phyloP scores from a whole-genome alignment of 2,329 filamentous ascomycete species.

The Dendryphion nanum region DNA sequence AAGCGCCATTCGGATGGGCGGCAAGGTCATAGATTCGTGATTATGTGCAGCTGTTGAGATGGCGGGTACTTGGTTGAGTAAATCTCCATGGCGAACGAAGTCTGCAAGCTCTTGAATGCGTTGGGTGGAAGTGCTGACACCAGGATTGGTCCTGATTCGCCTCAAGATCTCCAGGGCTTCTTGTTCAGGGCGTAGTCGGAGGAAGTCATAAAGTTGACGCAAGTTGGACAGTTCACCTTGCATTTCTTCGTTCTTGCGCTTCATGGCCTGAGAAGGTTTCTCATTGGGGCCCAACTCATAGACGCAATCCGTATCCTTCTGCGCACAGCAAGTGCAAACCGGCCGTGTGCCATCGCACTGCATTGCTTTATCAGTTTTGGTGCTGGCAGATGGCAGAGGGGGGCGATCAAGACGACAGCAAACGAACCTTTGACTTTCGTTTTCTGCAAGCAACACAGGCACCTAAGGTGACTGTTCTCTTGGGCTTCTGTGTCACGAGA shows the following conservation, averaged over 20 bases:
- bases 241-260: slow-evolving; percentile 37
- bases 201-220: slow-evolving; percentile 31
- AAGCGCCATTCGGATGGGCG: slow-evolving; percentile 27
- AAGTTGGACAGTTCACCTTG: slow-evolving; percentile 32
- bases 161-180: slow-evolving; percentile 28
- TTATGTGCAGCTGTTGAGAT: slow-evolving; percentile 3
- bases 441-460: slow-evolving; percentile 35
- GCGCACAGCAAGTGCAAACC: slow-evolving; percentile 29
- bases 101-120: slow-evolving; percentile 28
- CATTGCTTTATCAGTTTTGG: no score
- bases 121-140: slow-evolving; percentile 14
- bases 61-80: slow-evolving; percentile 7
- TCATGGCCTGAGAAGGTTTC: slow-evolving; percentile 36
- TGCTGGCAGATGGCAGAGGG: no score
- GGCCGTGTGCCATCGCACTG: slow-evolving; percentile 32
- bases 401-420: no score
- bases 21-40: slow-evolving; percentile 20
- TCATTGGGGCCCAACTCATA: slow-evolving; percentile 37
- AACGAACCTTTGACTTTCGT: slow-evolving; percentile 29
- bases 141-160: slow-evolving; percentile 22
- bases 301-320: slow-evolving; percentile 31
- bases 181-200: slow-evolving; percentile 27
- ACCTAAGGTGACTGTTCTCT: slow-evolving; percentile 34
- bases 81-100: slow-evolving; percentile 20
- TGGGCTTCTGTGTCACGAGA: slow-evolving; percentile 27